Conservation (phyloP, 371 early-diverging fungal species). For the Circinella minor region DNA sequence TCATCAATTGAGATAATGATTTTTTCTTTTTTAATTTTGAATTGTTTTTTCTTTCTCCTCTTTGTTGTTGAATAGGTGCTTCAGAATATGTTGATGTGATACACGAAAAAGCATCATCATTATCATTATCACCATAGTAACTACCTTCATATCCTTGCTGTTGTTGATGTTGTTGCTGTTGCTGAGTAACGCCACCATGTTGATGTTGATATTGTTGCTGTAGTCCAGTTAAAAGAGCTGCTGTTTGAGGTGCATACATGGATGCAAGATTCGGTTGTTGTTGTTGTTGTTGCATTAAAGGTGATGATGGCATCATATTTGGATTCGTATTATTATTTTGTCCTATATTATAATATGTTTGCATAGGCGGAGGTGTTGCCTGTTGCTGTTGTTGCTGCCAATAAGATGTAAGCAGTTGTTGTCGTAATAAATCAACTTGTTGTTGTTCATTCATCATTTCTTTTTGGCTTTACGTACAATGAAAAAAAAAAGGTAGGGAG, state of each 20-base stretch:
- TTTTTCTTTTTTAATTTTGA: constrained; percentile 16
- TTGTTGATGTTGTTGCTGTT: not conserved
- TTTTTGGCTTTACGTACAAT: not conserved
- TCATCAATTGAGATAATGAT: constrained; percentile 1
- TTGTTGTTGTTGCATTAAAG: constrained; percentile 1
- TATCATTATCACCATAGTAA: not conserved
- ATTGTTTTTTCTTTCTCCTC: not conserved
- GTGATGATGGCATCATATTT: not conserved
- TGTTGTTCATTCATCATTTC: constrained; percentile 8
- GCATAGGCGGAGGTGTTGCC: not conserved
- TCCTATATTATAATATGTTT: not conserved
- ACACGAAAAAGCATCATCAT: not conserved
- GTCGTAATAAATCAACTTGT: constrained; percentile 9
- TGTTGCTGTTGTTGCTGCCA: constrained; percentile 15
- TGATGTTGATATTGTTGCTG: constrained; percentile 15
- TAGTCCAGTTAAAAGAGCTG: constrained; percentile 11
- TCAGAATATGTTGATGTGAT: not conserved
- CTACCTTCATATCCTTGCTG: not conserved
- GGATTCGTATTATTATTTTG: not conserved
- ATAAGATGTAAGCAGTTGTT: constrained; percentile 14
- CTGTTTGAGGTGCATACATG: constrained; percentile 1
- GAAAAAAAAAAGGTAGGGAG: not conserved
- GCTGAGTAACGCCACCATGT: not conserved
- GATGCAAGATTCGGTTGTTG: not conserved
- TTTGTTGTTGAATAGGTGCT: no score